A percentile compares a stretch with the other conserved stretches of the same genome.
Conservation (phyloP, 805 yeast species). For the Yamadazyma philogaea region DNA sequence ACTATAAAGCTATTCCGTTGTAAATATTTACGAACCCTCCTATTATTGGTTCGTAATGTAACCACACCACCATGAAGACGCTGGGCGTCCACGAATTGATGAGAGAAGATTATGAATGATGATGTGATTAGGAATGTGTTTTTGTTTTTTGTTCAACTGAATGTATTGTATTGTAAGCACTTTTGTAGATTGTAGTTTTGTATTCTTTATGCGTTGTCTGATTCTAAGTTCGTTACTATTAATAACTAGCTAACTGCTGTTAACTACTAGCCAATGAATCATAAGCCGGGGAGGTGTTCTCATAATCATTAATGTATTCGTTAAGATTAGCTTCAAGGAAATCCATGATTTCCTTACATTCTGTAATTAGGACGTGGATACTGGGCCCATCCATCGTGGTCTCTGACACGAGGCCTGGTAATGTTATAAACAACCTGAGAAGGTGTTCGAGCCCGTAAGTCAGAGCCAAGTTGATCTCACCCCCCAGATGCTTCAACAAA, state of each 20-base stretch:
- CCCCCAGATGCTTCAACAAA: slow-evolving; percentile 31
- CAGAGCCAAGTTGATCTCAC: slow-evolving; percentile 23
- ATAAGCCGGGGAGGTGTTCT: slow-evolving; percentile 37
- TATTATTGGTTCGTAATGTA: neutral
- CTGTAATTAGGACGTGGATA: slow-evolving; percentile 50
- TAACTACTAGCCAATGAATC: slow-evolving; percentile 31
- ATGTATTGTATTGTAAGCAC: slow-evolving; percentile 9
- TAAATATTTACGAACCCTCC: neutral
- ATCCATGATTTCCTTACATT: slow-evolving; percentile 51
- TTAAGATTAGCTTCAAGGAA: slow-evolving; percentile 47
- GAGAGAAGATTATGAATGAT: slow-evolving; percentile 1
- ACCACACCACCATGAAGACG: slow-evolving; percentile 3
- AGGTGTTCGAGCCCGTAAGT: slow-evolving; percentile 83
- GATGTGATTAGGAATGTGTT: slow-evolving; percentile 6
- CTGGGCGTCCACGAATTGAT: neutral
- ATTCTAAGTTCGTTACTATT: neutral
- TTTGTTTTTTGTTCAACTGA: neutral
- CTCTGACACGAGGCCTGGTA: slow-evolving; percentile 81
- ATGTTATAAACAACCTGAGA: slow-evolving; percentile 66
- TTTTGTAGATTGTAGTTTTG: neutral
- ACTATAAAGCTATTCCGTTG: slow-evolving; percentile 54
- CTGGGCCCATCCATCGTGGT: slow-evolving; percentile 81
- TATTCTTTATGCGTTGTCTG: neutral
- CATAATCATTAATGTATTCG: slow-evolving; percentile 34
- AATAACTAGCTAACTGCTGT: no score